Evolutionary conservation across 2,329 filamentous ascomycete species (phyloP).

Genomic region (Arachnopeziza araneosa): DNA sequence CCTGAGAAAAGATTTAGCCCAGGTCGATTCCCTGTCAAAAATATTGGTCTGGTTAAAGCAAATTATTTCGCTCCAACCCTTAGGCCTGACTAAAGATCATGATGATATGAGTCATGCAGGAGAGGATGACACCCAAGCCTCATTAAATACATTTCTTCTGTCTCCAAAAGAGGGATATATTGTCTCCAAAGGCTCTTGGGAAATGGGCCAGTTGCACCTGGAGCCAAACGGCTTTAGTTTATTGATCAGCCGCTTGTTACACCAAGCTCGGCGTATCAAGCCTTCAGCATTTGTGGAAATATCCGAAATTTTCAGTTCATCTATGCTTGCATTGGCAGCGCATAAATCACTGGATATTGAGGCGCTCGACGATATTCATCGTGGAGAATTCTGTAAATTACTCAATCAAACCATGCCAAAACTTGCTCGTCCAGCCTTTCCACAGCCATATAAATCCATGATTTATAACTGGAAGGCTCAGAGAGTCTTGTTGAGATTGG

Average conservation of each 20-base stretch:
- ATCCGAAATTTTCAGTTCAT: slow-evolving; percentile 20
- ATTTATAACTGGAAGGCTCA: slow-evolving; percentile 53
- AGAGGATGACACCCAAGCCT: background rate
- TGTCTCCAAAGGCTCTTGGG: background rate
- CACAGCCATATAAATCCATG: slow-evolving; percentile 34
- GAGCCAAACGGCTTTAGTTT: background rate
- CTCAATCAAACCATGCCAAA: slow-evolving; percentile 38
- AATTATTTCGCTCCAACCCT: background rate
- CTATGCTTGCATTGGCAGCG: slow-evolving; percentile 10
- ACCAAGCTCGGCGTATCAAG: slow-evolving; percentile 25
- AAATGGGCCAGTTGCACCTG: background rate
- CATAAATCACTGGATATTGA: background rate
- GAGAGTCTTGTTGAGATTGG: slow-evolving; percentile 46
- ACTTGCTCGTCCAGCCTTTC: slow-evolving; percentile 33
- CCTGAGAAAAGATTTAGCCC: slow-evolving; percentile 16
- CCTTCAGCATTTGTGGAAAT: slow-evolving; percentile 24
- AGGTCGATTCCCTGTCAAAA: slow-evolving; percentile 13
- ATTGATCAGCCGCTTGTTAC: slow-evolving; percentile 3
- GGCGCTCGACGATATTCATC: slow-evolving; percentile 6
- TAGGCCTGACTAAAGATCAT: background rate
- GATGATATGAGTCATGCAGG: background rate
- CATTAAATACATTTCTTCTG: background rate
- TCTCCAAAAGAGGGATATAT: background rate
- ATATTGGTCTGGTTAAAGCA: slow-evolving; percentile 9
- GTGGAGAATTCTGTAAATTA: slow-evolving; percentile 27